Evolutionary conservation across 257 asterid genomes (phyloP), one percentile per base, ranked within the genome.

Genomic region (Nicotiana tomentosiformis): DNA sequence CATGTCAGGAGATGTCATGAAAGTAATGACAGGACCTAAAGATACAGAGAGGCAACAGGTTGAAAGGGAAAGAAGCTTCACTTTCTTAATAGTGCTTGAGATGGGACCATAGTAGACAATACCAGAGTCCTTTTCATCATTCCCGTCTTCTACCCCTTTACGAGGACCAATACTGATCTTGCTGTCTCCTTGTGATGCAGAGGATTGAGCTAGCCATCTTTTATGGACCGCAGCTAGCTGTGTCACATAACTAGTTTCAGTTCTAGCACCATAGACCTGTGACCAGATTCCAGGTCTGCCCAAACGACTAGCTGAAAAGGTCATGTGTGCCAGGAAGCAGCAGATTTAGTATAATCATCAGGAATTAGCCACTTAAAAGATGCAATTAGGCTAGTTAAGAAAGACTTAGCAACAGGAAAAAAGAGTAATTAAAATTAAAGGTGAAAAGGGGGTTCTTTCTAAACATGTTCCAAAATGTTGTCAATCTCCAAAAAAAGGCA

Each of bases 41-140:
- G 98, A 93, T 37, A 93, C 94, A 0, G 99, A 95, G 57, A 95
- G 92, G 87, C 97, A 93, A 90, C 98, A 95, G 64, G 99, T 91
- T 69, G 99, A 95, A 53, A 95, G 97, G 3, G 99, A 95, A 78
- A 94, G 93, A 62, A 95, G 96, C 88, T 95, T 95, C 88, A 92
- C 98, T 87, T 93, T 94, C 93, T 93, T 95, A 83, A 95, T 88
- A 30, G 97, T 91, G 80, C 39, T 91, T 77, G 98, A 92, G 83
- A 93, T 91, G 2, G 99, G 99, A 62, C 99, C 99, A 26, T 88
- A 60, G 72, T 95, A 95, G 37, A 93, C 90, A 26, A 93, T 77
- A 35, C 90, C 90, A 0, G 88, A 12, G 79, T 88, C 91, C 51
- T 89, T 88, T 76, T 89, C 92, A 49, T 87, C 88, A 26, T 88